A percentile compares a stretch with the other conserved stretches of the same genome.
phyloP scores from a whole-genome alignment of 2,329 filamentous ascomycete species.

The Alternaria tenuissima region DNA sequence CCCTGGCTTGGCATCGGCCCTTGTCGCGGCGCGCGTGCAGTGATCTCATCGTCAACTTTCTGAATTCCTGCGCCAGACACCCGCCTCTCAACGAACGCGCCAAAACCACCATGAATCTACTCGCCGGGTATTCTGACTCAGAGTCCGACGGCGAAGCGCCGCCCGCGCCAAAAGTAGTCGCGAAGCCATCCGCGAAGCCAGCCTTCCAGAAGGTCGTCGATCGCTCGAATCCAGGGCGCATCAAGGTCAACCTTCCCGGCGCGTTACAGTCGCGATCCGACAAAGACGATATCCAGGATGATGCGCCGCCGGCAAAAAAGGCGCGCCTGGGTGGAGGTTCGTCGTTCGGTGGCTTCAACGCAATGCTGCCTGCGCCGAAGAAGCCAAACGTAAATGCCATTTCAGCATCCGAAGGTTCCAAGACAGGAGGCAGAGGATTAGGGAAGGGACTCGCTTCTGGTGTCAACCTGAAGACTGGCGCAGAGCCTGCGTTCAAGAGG shows the following conservation, averaged over 20 bases:
- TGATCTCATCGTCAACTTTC: slow-evolving; percentile 26
- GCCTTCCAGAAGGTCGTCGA: slow-evolving; percentile 83
- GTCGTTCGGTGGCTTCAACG: slow-evolving; percentile 82
- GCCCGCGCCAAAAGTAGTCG: slow-evolving; percentile 43
- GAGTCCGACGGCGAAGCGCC: slow-evolving; percentile 69
- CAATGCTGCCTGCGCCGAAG: slow-evolving; percentile 87
- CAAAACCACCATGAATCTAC: slow-evolving; percentile 64
- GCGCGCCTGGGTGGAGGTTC: slow-evolving; percentile 68
- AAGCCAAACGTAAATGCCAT: slow-evolving; percentile 47
- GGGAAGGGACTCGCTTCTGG: slow-evolving; percentile 60
- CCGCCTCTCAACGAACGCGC: neutral
- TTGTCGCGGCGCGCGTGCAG: slow-evolving; percentile 17
- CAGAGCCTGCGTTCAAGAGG: slow-evolving; percentile 81
- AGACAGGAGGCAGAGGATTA: slow-evolving; percentile 43
- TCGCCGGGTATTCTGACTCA: slow-evolving; percentile 86
- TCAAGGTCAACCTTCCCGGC: slow-evolving; percentile 78
- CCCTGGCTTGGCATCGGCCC: slow-evolving; percentile 31
- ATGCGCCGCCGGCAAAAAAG: slow-evolving; percentile 71
- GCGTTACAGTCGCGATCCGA: slow-evolving; percentile 53
- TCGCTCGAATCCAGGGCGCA: slow-evolving; percentile 81
- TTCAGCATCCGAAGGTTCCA: slow-evolving; percentile 34
- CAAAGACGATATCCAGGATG: slow-evolving; percentile 53
- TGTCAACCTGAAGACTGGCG: slow-evolving; percentile 82
- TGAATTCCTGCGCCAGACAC: neutral
- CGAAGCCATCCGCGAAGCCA: slow-evolving; percentile 61